phyloP scores from a whole-genome alignment of 108 stramenopile species.

The Aurantiochytrium sp. region DNA sequence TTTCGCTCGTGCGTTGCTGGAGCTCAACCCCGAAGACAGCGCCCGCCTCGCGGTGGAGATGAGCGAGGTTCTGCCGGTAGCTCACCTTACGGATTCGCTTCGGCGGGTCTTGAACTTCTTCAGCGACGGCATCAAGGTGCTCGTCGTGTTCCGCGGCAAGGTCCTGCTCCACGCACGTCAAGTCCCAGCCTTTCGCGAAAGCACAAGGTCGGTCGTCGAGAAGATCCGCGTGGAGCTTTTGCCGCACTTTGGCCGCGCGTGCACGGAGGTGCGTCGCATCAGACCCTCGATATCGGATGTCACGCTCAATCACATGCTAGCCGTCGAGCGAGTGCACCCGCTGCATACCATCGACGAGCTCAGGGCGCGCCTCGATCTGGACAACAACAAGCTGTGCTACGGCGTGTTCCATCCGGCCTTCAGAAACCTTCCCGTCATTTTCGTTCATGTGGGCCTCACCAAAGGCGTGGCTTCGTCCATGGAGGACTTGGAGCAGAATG shows the following conservation, averaged over 20 bases:
- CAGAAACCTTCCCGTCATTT: neutral
- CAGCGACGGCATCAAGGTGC: no score
- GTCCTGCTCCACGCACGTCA: no score
- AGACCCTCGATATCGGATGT: neutral
- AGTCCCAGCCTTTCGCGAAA: no score
- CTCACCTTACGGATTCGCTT: no score
- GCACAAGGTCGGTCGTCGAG: no score
- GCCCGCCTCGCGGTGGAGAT: no score
- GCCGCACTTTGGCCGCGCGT: neutral
- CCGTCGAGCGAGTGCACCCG: neutral
- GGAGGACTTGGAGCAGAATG: neutral
- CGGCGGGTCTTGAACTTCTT: no score
- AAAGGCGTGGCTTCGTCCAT: neutral
- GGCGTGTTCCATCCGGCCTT: neutral
- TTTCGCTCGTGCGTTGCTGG: no score
- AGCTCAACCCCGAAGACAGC: no score
- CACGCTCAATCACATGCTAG: neutral
- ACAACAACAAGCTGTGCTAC: neutral
- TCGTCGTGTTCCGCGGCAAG: no score
- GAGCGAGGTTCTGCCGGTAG: no score
- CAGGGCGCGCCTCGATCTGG: neutral
- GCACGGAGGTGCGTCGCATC: neutral
- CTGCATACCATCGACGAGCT: neutral
- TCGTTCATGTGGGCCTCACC: neutral
- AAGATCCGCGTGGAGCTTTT: neutral